Evolutionary conservation across 2,329 filamentous ascomycete species (phyloP), one percentile per base, ranked within the genome.

Genomic region (Rugonectria rugulosa): DNA sequence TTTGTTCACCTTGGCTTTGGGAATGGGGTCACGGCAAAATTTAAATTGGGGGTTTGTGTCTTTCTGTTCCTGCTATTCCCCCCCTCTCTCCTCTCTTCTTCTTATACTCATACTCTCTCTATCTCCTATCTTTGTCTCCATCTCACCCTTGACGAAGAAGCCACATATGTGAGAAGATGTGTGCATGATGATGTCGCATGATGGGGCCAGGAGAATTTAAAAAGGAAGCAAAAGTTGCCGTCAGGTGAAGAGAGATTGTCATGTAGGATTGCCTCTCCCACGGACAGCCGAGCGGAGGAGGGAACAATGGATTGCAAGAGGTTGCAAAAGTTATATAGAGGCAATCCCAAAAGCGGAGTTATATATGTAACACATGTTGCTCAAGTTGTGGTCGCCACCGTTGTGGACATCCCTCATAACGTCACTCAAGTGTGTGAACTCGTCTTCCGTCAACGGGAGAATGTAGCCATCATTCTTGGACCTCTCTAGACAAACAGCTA

Each of bases 271-370:
- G 37, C 11, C 11, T 27, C 11, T 27, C 11, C 11, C 11, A 27
- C 6, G 11, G 6, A 6, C 11, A 27, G 6, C 24, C 11, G 24
- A 7, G 6, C 20, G 27, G 42, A 24, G 17, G 34, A 32, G 10
- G 34, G 23, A 24, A 12, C 6, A 23, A 48, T 36, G 45, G 24
- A 44, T 38, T 26, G 19, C 32, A 26, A 34, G 34, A 52, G 46
- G 36, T 29, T 43, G 6, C n/a, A 46, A 53, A 54, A 55, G 23
- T 19, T 36, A 42, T 37, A 45, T 45, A 51, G 46, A 51, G 41
- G 47, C 47, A 56, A 26, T 52, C 41, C 32, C 53, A 51, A 56
- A 56, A 56, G 46, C 34, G 34, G 27, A 50, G 24, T 17, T 17
- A n/a, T n/a, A n/a, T n/a, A n/a, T n/a, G n/a, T n/a, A n/a, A n/a